Base-by-base conservation (phyloP, 2,329 filamentous ascomycete species). In the Scorias spongiosa region DNA sequence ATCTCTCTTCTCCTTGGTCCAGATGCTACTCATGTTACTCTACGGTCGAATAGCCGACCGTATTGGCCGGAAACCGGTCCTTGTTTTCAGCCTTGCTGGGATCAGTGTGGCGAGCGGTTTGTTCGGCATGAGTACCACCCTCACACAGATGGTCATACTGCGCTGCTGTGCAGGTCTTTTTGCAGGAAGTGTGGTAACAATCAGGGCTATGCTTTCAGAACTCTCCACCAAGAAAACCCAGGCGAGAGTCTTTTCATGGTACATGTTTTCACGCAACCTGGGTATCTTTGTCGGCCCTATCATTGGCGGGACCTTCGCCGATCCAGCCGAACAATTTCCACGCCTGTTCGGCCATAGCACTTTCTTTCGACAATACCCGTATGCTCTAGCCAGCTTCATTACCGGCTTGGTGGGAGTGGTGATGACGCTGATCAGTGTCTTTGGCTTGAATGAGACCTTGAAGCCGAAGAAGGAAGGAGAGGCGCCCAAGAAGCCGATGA, bases 161-260 rank as follows among this genome's bases (percentile, higher is more conserved):
- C 72, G 84, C 29, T 84, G 80, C 51, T 51, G 81, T 12, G 81
- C 80, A 0, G 84, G 84, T 1, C 60, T 84, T 4, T 88, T 89
- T 57, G 77, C 78, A 0, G 84, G 83, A 0, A 82, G 78, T 6
- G 70, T 84, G 40, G 75, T 89, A 48, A 81, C 83, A 5, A 75
- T 89, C 44, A 71, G 84, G 26, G 79, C 83, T 6, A 87, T 89
- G 80, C 69, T 89, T 28, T 74, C 75, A 14, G 84, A 91, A 61
- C 76, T 79, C 51, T 81, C 76, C 58, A 83, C 79, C 0, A 64
- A 72, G 5, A 70, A 74, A 48, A 87, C 79, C 0, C 83, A 88
- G 61, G 83, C 84, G 0, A 66, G 71, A 26, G 77, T 80, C 0
- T 91, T 88, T 55, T 79, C 79, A 54, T 82, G 77, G 67, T 88